A percentile compares a stretch with the other conserved stretches of the same genome.
phyloP scores from a whole-genome alignment of 257 asterid species.

The Nicotiana otophora region DNA sequence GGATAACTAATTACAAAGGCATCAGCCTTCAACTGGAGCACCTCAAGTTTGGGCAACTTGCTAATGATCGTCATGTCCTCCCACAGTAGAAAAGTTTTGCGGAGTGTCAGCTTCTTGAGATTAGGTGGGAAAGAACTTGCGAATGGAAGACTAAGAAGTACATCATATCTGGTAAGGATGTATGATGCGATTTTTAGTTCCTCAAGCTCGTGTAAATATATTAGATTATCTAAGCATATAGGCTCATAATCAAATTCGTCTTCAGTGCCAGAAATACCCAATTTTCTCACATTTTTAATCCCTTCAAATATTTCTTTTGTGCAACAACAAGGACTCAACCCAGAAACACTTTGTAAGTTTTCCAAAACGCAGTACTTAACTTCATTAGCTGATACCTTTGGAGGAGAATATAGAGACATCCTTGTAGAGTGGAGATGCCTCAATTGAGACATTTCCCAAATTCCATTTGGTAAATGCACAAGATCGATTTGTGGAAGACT shows the following conservation, averaged over 20 bases:
- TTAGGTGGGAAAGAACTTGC: neutral
- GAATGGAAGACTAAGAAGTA: neutral
- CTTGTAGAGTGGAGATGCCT: neutral
- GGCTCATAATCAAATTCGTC: neutral
- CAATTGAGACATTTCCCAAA: neutral
- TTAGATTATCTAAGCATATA: neutral
- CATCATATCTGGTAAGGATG: neutral
- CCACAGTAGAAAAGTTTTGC: neutral
- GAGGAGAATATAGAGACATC: neutral
- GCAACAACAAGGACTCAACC: neutral
- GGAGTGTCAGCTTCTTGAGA: neutral
- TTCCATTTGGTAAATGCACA: neutral
- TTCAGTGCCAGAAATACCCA: neutral
- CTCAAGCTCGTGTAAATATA: neutral
- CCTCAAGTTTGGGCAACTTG: neutral
- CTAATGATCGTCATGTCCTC: neutral
- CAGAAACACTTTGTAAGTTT: neutral
- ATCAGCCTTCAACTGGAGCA: neutral
- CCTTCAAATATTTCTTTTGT: neutral
- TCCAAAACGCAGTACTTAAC: neutral
- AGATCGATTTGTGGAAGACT: neutral
- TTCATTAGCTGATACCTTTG: neutral
- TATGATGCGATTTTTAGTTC: neutral
- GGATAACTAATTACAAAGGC: neutral
- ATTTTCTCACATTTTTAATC: neutral